Percentiles rank a stretch among this genome's conserved stretches.
Conservation (phyloP, 2,329 filamentous ascomycete species). For the Podosphaera fusca region DNA sequence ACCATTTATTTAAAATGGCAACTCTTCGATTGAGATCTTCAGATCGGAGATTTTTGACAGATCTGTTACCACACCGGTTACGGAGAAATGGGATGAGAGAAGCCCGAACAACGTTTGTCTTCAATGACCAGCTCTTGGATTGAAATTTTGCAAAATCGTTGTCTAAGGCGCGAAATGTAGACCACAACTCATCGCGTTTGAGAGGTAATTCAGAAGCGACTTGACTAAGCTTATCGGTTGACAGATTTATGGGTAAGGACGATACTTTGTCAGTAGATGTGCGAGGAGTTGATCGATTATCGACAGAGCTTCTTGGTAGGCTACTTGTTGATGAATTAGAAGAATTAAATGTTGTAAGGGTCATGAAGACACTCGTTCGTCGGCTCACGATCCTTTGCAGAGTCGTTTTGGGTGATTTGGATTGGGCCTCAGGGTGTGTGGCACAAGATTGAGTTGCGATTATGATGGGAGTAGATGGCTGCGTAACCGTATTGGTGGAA, state of each 20-base stretch:
- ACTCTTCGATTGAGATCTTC: conserved; percentile 47
- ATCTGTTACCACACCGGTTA: conserved; percentile 33
- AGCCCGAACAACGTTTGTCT: conserved; percentile 43
- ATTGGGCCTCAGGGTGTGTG: not conserved
- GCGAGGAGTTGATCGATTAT: conserved; percentile 21
- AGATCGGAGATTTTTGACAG: conserved; percentile 32
- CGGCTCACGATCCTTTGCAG: conserved; percentile 12
- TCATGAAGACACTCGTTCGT: conserved; percentile 14
- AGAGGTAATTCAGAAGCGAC: conserved; percentile 17
- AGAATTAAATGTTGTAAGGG: conserved; percentile 11
- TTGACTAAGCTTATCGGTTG: conserved; percentile 16
- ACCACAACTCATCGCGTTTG: conserved; percentile 49
- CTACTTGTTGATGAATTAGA: conserved; percentile 16
- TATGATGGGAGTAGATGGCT: not conserved
- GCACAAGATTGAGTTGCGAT: not conserved
- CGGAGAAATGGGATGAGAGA: conserved; percentile 41
- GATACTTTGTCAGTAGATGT: conserved; percentile 24
- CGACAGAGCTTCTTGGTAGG: conserved; percentile 21
- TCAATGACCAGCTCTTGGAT: conserved; percentile 41
- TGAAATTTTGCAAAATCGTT: conserved; percentile 47
- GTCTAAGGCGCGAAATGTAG: conserved; percentile 42
- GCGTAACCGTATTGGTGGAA: not conserved
- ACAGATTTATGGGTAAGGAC: conserved; percentile 16
- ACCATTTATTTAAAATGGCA: conserved; percentile 53
- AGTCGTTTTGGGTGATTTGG: conserved; percentile 2